Conservation (phyloP, 768 basidiomycete species). For the Xanthoconium purpureum region DNA sequence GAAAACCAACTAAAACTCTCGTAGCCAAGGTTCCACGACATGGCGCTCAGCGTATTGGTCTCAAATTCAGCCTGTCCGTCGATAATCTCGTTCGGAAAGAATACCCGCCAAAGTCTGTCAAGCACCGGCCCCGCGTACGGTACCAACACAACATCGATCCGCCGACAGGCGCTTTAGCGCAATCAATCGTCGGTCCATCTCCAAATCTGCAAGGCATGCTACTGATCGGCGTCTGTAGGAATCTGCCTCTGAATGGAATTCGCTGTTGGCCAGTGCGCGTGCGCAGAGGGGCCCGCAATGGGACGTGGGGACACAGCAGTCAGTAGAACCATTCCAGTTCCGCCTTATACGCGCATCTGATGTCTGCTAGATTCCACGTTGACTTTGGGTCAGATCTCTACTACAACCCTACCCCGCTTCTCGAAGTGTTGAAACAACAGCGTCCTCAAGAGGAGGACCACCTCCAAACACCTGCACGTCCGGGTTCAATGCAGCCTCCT, state of each 20-base stretch:
- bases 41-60: slow-evolving; percentile 68
- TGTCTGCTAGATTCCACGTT: slow-evolving; percentile 59
- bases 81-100: slow-evolving; percentile 51
- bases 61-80: slow-evolving; percentile 59
- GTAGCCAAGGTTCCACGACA: slow-evolving; percentile 71
- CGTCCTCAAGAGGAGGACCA: slow-evolving; percentile 31
- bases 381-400: slow-evolving; percentile 71
- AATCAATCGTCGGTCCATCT: slow-evolving; percentile 57
- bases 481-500: slow-evolving; percentile 31
- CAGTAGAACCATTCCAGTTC: slow-evolving; percentile 27
- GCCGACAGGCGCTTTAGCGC: slow-evolving; percentile 41
- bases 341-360: not conserved
- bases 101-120: slow-evolving; percentile 49
- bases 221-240: slow-evolving; percentile 40
- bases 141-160: slow-evolving; percentile 62
- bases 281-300: slow-evolving; percentile 84
- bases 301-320: slow-evolving; percentile 88
- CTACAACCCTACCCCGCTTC: slow-evolving; percentile 64
- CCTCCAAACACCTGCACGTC: slow-evolving; percentile 17
- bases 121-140: slow-evolving; percentile 24
- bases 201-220: not conserved
- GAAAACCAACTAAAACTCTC: slow-evolving; percentile 53
- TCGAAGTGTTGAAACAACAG: slow-evolving; percentile 45
- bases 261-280: slow-evolving; percentile 69
- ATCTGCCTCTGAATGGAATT: slow-evolving; percentile 85